Conservation (phyloP, 2,329 filamentous ascomycete genomes). For the Claviceps digitariae region DNA sequence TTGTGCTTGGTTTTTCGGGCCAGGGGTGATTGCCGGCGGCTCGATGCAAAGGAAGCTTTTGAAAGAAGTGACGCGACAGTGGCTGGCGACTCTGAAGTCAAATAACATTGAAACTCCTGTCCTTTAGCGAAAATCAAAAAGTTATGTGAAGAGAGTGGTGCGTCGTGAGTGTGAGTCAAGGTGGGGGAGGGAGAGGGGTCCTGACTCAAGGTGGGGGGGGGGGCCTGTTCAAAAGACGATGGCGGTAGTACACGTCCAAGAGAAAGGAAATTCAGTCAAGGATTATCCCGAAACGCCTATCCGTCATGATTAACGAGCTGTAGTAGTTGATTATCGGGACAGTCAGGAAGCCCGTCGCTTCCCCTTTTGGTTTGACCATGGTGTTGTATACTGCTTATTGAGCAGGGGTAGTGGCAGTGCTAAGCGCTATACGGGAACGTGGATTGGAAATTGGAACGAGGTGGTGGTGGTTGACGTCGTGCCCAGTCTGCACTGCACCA, state of each 20-base stretch:
- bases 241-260: neutral
- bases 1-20: neutral
- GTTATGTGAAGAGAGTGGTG: neutral
- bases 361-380: neutral
- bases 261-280: neutral
- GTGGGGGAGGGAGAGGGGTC: neutral
- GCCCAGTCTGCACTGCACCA: neutral
- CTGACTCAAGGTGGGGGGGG: neutral
- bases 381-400: neutral
- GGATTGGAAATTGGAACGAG: neutral
- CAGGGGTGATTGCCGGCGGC: neutral
- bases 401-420: neutral
- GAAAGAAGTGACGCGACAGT: neutral
- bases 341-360: neutral
- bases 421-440: neutral
- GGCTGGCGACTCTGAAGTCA: neutral
- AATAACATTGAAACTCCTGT: neutral
- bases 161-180: constrained; percentile 1
- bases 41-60: neutral
- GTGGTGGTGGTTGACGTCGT: constrained; percentile 1
- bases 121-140: neutral
- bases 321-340: neutral
- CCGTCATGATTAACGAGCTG: neutral
- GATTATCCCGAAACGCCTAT: neutral
- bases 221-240: neutral